Conservation (phyloP, 1,284 basidiomycete species). For the Entoloma clypeatum region DNA sequence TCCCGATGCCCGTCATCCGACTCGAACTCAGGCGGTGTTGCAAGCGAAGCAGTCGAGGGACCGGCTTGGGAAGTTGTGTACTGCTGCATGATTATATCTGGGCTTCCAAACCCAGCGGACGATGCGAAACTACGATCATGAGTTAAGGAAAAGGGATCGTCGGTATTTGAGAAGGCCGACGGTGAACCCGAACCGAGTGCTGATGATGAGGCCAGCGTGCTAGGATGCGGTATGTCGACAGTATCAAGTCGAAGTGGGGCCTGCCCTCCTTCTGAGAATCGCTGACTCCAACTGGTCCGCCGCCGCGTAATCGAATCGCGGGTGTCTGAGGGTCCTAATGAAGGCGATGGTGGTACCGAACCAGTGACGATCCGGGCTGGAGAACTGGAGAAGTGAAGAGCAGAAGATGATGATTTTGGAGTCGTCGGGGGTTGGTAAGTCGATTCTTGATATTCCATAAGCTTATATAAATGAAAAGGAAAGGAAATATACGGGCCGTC, state of each 20-base stretch:
- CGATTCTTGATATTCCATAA: constrained; percentile 22
- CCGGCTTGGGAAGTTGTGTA: constrained; percentile 41
- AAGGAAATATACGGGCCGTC: constrained; percentile 12
- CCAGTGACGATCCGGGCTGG: constrained; percentile 40
- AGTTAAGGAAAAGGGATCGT: constrained; percentile 45
- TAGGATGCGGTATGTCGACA: constrained; percentile 19
- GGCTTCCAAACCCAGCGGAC: constrained; percentile 25
- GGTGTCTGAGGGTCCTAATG: constrained; percentile 44
- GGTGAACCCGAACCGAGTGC: constrained; percentile 16
- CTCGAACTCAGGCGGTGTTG: constrained; percentile 39
- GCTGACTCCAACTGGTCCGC: constrained; percentile 53
- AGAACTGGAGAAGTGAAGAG: constrained; percentile 49
- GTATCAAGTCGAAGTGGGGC: constrained; percentile 41
- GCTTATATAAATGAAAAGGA: constrained; percentile 10
- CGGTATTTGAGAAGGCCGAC: constrained; percentile 26
- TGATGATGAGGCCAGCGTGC: constrained; percentile 17
- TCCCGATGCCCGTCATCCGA: constrained; percentile 42
- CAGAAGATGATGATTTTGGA: constrained; percentile 45
- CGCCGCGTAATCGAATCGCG: constrained; percentile 41
- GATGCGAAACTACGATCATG: constrained; percentile 28
- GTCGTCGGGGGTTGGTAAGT: constrained; percentile 26
- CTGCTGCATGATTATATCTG: constrained; percentile 24
- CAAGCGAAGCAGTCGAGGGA: constrained; percentile 51
- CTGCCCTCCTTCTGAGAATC: constrained; percentile 36
- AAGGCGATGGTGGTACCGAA: constrained; percentile 46